phyloP scores from a whole-genome alignment of 1,284 basidiomycete species.

The Exobasidium cylindrosporum region DNA sequence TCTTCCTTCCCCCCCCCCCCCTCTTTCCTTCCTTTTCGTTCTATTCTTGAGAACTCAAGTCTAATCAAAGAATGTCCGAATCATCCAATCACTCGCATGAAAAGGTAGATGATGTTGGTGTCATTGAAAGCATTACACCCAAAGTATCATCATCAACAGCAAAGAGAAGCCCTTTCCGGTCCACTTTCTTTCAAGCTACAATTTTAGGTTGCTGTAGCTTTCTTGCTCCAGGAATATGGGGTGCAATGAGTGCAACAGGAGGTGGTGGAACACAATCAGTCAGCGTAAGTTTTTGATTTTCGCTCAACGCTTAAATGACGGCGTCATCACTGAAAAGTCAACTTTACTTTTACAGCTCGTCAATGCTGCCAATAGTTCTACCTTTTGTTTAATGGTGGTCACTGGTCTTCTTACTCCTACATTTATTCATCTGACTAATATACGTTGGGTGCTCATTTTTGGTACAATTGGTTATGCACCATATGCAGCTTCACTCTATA shows the following conservation, averaged over 20 bases:
- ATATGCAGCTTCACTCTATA: constrained; percentile 54
- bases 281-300: no score
- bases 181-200: constrained; percentile 43
- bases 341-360: constrained; percentile 31
- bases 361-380: constrained; percentile 55
- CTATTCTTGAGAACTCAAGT: neutral
- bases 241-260: constrained; percentile 50
- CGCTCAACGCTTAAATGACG: no score
- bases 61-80: neutral
- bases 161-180: constrained; percentile 23
- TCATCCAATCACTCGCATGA: neutral
- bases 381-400: constrained; percentile 55
- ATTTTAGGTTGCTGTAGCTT: constrained; percentile 55
- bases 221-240: constrained; percentile 53
- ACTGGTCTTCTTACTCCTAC: constrained; percentile 41
- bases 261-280: constrained; percentile 43
- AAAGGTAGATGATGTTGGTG: neutral
- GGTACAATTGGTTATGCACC: constrained; percentile 51
- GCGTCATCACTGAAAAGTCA: no score
- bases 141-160: neutral
- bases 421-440: constrained; percentile 39
- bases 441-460: constrained; percentile 47
- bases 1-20: neutral
- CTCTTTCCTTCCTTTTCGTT: neutral
- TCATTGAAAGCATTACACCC: neutral